Base-by-base conservation (phyloP, 306 rosid genomes). In the Phaseolus lunatus region DNA sequence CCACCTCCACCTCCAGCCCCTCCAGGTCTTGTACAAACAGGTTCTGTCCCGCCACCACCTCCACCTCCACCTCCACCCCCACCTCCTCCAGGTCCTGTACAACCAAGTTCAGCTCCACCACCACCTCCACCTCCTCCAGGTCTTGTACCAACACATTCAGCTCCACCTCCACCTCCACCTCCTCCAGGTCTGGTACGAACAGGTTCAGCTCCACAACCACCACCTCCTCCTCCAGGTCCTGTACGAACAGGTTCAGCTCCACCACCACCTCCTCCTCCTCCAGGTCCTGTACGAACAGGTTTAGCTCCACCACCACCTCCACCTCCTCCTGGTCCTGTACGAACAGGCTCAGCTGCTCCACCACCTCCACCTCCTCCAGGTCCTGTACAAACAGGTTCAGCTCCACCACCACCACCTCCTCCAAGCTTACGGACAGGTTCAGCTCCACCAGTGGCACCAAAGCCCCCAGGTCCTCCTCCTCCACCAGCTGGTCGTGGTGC, bases 391-490 rank as follows among this genome's bases (percentile, higher is more conserved):
- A 23, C 54, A 1, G 37, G 80, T 49, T 76, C 78, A 2, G 82
- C 4, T 3, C 79, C 80, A 35, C 43, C 80, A 3, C 83, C 77
- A 8, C 91, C 50, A 0, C 84, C 83, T 11, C 74, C 79, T 31
- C 78, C 80, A 54, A 9, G 65, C 9, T 16, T 2, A 19, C 22
- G 7, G 3, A 48, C 72, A 4, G 48, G 80, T 29, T 62, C 78
- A 3, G 82, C 5, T 10, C 78, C 61, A 29, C 15, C 87, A 33
- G 1, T 33, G 11, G 76, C 82, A 68, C 86, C 89, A 50, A 87
- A 52, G 81, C 89, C 87, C 68, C 90, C 86, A 52, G 77, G 67
- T 76, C 84, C 85, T 49, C 86, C 84, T 59, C 87, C 87, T 78
- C 95, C 85, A 54, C 86, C 67, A 15, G 67, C 56, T 33, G 83